Conservation (phyloP, 208 protist genomes). For the Leishmania mexicana region DNA sequence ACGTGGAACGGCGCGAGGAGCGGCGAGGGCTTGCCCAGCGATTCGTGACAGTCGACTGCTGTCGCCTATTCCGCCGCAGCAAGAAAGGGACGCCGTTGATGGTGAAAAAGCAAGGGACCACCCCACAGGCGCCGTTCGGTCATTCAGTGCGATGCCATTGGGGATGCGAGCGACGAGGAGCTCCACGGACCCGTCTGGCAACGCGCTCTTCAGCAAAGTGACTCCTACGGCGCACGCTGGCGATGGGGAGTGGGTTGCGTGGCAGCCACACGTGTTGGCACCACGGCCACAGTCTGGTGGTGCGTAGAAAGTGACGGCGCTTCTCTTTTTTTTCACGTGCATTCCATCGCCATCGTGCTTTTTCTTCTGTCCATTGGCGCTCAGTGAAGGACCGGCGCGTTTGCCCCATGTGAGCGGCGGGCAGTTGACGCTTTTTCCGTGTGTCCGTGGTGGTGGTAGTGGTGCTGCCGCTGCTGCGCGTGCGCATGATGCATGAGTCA, state of each 20-base stretch:
- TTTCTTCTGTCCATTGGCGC: background rate
- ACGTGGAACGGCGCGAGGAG: no score
- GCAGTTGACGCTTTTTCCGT: background rate
- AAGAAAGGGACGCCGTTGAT: background rate
- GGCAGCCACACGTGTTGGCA: background rate
- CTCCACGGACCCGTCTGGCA: background rate
- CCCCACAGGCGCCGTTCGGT: background rate
- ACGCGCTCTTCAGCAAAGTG: background rate
- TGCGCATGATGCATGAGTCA: background rate
- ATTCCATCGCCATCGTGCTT: background rate
- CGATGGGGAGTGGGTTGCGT: background rate
- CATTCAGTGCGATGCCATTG: background rate
- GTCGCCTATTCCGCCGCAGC: constrained; percentile 5
- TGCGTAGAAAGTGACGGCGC: background rate
- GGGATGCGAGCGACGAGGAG: background rate
- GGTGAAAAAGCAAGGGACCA: background rate
- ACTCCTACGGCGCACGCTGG: background rate
- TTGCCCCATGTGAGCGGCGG: background rate
- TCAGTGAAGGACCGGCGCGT: background rate
- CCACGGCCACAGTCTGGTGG: background rate
- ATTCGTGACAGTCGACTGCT: background rate
- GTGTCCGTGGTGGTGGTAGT: background rate
- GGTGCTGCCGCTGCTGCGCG: background rate
- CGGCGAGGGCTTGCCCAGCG: background rate
- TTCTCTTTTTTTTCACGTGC: background rate